Percentiles rank a stretch among this genome's conserved stretches.
These are phyloP conservation scores for Nakazawaea siamensis DNA, from an alignment of 805 yeast species.

Conservation along the genomic window DNA sequence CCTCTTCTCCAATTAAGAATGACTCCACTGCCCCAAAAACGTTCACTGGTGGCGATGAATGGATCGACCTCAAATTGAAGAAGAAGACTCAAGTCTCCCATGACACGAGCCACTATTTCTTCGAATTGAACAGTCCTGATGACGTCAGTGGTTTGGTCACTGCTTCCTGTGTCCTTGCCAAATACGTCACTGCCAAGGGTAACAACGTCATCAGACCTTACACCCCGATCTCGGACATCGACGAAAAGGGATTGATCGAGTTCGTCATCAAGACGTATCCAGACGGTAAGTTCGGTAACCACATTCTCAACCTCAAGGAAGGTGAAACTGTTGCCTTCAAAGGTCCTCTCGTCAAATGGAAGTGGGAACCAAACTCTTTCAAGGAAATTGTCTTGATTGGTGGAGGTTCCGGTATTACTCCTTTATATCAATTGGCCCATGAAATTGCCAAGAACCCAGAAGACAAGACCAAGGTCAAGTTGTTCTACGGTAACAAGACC, in stretches of 20 bases:
- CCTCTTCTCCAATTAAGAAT: constrained; percentile 23
- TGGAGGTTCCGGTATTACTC: constrained; percentile 97
- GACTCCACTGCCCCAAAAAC: constrained; percentile 35
- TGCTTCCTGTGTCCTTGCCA: constrained; percentile 77
- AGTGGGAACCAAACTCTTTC: constrained; percentile 82
- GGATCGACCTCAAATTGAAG: constrained; percentile 61
- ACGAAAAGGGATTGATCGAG: constrained; percentile 65
- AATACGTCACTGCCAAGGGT: constrained; percentile 78
- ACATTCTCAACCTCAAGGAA: constrained; percentile 59
- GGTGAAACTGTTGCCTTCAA: constrained; percentile 83
- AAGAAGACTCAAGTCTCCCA: constrained; percentile 41
- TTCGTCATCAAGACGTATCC: constrained; percentile 81
- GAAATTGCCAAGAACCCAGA: constrained; percentile 69
- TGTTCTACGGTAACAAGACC: constrained; percentile 74
- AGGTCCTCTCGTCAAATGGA: constrained; percentile 91
- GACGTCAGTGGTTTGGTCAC: constrained; percentile 67
- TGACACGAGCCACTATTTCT: constrained; percentile 62
- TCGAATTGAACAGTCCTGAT: constrained; percentile 60
- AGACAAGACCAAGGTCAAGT: constrained; percentile 83
- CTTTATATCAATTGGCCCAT: constrained; percentile 80
- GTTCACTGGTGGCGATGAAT: constrained; percentile 56
- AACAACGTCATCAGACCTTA: constrained; percentile 79
- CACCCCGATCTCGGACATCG: constrained; percentile 76
- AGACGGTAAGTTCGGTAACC: constrained; percentile 76
- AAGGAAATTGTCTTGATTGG: constrained; percentile 77